Conservation (phyloP, 768 basidiomycete species). For the Neoboletus subvelutipes region DNA sequence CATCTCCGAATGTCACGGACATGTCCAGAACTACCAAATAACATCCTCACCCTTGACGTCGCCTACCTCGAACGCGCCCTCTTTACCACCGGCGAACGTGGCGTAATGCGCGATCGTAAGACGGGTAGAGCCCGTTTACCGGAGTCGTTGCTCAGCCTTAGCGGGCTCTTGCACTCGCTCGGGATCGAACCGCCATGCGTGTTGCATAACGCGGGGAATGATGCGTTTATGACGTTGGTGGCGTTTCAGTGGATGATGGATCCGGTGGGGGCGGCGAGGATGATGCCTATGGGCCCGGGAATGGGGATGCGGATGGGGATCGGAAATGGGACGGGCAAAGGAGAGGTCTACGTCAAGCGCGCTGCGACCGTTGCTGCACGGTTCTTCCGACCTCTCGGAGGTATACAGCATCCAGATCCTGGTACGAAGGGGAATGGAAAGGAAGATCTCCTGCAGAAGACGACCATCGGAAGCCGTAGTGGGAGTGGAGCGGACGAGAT, state of each 20-base stretch:
- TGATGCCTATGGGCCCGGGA: no score
- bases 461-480: background rate
- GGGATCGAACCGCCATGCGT: constrained; percentile 38
- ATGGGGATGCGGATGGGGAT: no score
- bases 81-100: constrained; percentile 56
- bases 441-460: background rate
- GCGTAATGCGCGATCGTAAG: constrained; percentile 59
- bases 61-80: constrained; percentile 62
- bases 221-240: constrained; percentile 68
- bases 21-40: constrained; percentile 64
- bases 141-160: constrained; percentile 60
- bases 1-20: background rate
- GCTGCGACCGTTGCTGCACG: constrained; percentile 19
- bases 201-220: constrained; percentile 78
- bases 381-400: constrained; percentile 15
- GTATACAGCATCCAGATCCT: background rate
- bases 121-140: constrained; percentile 51
- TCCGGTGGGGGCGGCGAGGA: constrained; percentile 36
- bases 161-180: constrained; percentile 61
- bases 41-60: constrained; percentile 67
- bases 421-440: background rate
- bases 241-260: constrained; percentile 69
- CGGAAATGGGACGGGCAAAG: background rate
- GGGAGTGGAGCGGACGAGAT: constrained; percentile 10
- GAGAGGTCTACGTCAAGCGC: constrained; percentile 2